Conservation (phyloP, 2,329 filamentous ascomycete genomes). For the Colletotrichum tanaceti region DNA sequence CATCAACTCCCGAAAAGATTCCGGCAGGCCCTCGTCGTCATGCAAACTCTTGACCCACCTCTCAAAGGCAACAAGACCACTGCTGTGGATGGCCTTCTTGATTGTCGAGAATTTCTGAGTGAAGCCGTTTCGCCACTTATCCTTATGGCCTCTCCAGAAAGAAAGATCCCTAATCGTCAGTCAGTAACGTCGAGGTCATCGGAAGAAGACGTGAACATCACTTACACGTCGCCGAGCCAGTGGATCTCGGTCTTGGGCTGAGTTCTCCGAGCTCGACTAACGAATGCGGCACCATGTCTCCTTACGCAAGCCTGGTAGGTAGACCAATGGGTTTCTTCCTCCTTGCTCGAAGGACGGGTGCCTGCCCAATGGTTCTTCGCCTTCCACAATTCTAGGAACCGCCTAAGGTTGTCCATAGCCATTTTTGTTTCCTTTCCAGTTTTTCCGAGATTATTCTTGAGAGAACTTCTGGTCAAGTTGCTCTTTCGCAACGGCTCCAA, state of each 20-base stretch:
- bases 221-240: constrained; percentile 27
- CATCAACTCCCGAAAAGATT: constrained; percentile 1
- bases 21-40: not conserved
- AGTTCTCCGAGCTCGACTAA: not conserved
- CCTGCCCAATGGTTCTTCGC: not conserved
- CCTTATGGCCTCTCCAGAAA: constrained; percentile 17
- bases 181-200: too few relatives aligned
- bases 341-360: not conserved
- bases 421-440: too few relatives aligned
- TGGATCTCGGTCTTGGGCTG: not conserved
- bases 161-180: not conserved
- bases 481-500: too few relatives aligned
- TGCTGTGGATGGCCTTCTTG: not conserved
- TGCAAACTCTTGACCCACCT: not conserved
- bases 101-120: not conserved
- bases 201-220: too few relatives aligned
- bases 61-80: not conserved
- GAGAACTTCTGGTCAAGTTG: too few relatives aligned
- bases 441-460: too few relatives aligned
- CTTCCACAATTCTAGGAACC: not conserved
- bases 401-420: not conserved
- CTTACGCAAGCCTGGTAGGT: constrained; percentile 36
- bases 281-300: constrained; percentile 4
- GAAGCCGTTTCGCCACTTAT: too few relatives aligned
- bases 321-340: constrained; percentile 13